Percentiles rank a stretch among this genome's conserved stretches.
phyloP scores from a whole-genome alignment of 176 grass and related monocot genomes.

The Triticum monococcum region DNA sequence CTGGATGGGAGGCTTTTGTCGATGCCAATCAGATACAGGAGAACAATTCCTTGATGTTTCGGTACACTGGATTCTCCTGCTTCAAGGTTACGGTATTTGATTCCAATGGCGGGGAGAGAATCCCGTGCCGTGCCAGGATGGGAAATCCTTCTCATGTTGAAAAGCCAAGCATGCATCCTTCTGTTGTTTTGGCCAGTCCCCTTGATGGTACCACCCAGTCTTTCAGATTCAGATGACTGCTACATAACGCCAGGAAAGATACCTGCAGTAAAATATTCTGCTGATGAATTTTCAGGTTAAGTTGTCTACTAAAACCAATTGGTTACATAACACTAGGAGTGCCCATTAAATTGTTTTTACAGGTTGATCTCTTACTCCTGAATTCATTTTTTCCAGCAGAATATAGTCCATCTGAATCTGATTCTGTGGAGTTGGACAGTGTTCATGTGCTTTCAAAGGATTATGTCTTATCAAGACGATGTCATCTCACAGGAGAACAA shows the following conservation, averaged over 20 bases:
- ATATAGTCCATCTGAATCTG: not conserved
- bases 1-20: not conserved
- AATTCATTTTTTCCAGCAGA: not conserved
- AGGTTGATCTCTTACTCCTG: not conserved
- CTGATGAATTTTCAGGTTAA: too few relatives aligned
- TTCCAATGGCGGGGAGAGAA: not conserved
- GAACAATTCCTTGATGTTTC: not conserved
- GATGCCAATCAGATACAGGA: not conserved
- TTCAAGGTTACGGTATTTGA: not conserved
- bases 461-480: constrained; percentile 17
- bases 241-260: not conserved
- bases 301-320: too few relatives aligned
- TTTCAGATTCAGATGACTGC: not conserved
- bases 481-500: not conserved
- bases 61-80: not conserved
- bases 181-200: not conserved
- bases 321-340: too few relatives aligned
- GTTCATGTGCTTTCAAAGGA: not conserved
- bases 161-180: not conserved
- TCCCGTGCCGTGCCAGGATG: not conserved
- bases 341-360: too few relatives aligned
- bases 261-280: not conserved
- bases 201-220: not conserved
- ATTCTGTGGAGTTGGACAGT: constrained; percentile 11
- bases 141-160: not conserved